These are phyloP conservation scores for Lasiosphaeris hirsuta DNA, from an alignment of 495 filamentous ascomycete genomes.

Conservation along the genomic window DNA sequence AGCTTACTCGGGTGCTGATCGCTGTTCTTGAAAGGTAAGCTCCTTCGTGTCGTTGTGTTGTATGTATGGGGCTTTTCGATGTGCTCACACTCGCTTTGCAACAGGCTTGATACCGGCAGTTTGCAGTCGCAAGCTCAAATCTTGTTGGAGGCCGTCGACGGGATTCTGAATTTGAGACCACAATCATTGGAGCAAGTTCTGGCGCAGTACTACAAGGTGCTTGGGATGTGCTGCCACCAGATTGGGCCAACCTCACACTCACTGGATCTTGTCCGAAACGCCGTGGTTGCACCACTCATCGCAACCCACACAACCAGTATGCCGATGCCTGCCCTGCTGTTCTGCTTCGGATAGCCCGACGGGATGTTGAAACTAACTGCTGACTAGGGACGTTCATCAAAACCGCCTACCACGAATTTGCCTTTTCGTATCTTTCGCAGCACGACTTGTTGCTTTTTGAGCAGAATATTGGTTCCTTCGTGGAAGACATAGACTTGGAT, in stretches of 20 bases:
- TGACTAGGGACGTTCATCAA: conserved; percentile 15
- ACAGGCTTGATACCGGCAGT: conserved; percentile 12
- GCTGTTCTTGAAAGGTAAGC: conserved; percentile 31
- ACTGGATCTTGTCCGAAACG: conserved; percentile 8
- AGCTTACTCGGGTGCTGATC: conserved; percentile 34
- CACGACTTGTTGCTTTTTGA: conserved; percentile 22
- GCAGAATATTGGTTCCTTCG: conserved; percentile 17
- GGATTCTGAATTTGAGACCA: conserved; percentile 12
- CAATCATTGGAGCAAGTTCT: conserved; percentile 17
- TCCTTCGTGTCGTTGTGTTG: not conserved
- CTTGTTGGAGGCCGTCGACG: conserved; percentile 17
- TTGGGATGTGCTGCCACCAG: conserved; percentile 22
- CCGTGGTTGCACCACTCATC: conserved; percentile 22
- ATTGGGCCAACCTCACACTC: conserved; percentile 10
- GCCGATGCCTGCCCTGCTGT: not conserved
- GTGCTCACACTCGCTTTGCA: not conserved
- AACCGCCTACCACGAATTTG: conserved; percentile 36
- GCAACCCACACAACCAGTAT: conserved; percentile 17
- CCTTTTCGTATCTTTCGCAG: conserved; percentile 36
- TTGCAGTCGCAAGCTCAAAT: conserved; percentile 3
- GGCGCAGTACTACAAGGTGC: conserved; percentile 19
- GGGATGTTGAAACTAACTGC: not conserved
- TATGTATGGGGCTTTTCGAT: not conserved
- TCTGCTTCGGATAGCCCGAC: not conserved
- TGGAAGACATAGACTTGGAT: conserved; percentile 21